phyloP scores from a whole-genome alignment of 2,329 filamentous ascomycete species.

The Fusarium incarnatum region DNA sequence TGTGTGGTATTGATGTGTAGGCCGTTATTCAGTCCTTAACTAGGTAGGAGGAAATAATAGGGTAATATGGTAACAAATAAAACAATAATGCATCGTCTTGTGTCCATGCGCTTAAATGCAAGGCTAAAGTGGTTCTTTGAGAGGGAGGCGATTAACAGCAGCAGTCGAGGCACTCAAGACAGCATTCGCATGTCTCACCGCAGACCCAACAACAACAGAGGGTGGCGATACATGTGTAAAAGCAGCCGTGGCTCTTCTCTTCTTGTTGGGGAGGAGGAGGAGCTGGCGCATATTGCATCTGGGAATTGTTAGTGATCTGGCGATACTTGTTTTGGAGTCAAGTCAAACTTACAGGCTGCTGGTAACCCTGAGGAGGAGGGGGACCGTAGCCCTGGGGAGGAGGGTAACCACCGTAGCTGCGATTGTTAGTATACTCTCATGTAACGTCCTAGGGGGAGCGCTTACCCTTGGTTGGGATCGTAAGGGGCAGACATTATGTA shows the following conservation, averaged over 20 bases:
- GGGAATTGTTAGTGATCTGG: background rate
- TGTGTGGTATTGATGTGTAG: background rate
- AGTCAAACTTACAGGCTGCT: slow-evolving; percentile 41
- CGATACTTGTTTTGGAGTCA: background rate
- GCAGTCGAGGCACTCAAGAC: slow-evolving; percentile 56
- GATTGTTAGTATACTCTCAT: background rate
- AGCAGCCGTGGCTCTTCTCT: slow-evolving; percentile 57
- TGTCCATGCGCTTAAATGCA: slow-evolving; percentile 13
- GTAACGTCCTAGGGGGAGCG: rapidly evolving
- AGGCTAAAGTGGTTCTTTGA: background rate
- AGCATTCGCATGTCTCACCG: slow-evolving; percentile 58
- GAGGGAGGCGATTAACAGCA: slow-evolving; percentile 49
- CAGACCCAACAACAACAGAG: slow-evolving; percentile 60
- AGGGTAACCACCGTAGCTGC: slow-evolving; percentile 38
- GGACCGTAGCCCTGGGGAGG: slow-evolving; percentile 28
- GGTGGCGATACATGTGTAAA: slow-evolving; percentile 56
- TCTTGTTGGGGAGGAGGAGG: slow-evolving; percentile 48
- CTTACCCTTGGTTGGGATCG: slow-evolving; percentile 33
- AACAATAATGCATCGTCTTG: background rate
- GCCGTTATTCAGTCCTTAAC: background rate
- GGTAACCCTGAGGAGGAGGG: slow-evolving; percentile 35
- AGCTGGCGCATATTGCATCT: slow-evolving; percentile 51
- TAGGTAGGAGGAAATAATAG: background rate
- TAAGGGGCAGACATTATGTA: slow-evolving; percentile 35
- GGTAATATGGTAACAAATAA: background rate